Evolutionary conservation across 768 basidiomycete species (phyloP), one percentile per base, ranked within the genome.

Genomic region (Lentinula boryana): DNA sequence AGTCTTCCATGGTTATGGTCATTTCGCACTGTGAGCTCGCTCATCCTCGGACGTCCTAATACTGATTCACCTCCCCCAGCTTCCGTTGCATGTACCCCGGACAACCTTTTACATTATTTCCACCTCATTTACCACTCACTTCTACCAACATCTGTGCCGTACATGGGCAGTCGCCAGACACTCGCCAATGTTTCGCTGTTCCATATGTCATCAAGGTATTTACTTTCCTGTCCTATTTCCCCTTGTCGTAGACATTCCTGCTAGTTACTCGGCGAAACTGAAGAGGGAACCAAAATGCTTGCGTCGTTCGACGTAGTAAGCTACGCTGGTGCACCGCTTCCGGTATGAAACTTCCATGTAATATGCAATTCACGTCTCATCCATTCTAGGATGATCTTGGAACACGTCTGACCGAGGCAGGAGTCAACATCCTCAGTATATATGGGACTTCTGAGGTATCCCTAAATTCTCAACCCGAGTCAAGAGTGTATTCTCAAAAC

Each of bases 241-340:
- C 16, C 43, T 18, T 33, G 23, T n/a, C 15, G 10, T 12, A 15
- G 27, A 5, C 15, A 21, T 32, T 52, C 7, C 12, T 40, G 0
- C 31, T 18, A 81, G 66, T 68, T 85, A 1, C 71, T 85, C 1
- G 77, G 71, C 0, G 84, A 84, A 69, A 76, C 76, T 0, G 67
- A 71, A 6, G 78, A 80, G 62, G 83, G 83, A 23, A 68, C 78
- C 8, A 61, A 70, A 3, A 68, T 72, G 12, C 72, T 85, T 5
- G 70, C 67, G 18, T 65, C 68, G 13, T 80, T 84, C 64, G 76
- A 82, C 48, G 65, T 80, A n/a, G 80, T 84, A 32, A 74, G 73
- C 23, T 84, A 76, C 62, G 81, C 79, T 31, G 84, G 84, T 1
- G 79, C 79, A 12, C 72, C 84, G 4, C 74, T 83, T 48, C 81